These are phyloP conservation scores for Aspergillus cejpii DNA, from an alignment of 2,329 filamentous ascomycete species.

Conservation along the genomic window DNA sequence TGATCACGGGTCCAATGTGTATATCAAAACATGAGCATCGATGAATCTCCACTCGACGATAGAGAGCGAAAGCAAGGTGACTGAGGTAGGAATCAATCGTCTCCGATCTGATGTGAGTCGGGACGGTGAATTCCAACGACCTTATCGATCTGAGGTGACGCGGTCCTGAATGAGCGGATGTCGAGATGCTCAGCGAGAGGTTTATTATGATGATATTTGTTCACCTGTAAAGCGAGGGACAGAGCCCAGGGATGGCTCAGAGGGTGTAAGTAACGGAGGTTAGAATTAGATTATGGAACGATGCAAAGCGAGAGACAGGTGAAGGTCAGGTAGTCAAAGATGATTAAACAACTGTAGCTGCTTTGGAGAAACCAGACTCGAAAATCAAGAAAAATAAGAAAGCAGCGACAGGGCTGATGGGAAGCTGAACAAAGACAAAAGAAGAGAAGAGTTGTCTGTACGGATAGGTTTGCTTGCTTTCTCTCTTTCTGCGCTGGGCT, in stretches of 20 bases:
- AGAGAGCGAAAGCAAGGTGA: neutral
- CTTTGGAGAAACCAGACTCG: neutral
- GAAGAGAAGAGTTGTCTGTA: too few relatives aligned
- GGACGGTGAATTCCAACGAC: neutral
- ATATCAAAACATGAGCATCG: constrained; percentile 32
- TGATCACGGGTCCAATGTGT: constrained; percentile 37
- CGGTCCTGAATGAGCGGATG: constrained; percentile 2
- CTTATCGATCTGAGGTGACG: neutral
- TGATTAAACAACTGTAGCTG: neutral
- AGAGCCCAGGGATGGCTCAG: neutral
- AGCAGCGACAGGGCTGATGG: neutral
- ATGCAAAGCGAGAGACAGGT: neutral
- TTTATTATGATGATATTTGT: neutral
- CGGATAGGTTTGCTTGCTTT: neutral
- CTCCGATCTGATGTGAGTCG: neutral
- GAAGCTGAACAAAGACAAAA: neutral
- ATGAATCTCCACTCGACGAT: neutral
- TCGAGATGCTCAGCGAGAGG: neutral
- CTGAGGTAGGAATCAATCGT: neutral
- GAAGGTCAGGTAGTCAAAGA: neutral
- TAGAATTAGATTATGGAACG: neutral
- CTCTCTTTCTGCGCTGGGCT: too few relatives aligned
- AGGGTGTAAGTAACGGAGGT: too few relatives aligned
- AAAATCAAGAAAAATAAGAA: neutral
- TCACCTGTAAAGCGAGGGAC: neutral